A percentile compares a stretch with the other conserved stretches of the same genome.
These are phyloP conservation scores for Beauveria sp. DNA, from an alignment of 2,329 filamentous ascomycete species.

Conservation along the genomic window DNA sequence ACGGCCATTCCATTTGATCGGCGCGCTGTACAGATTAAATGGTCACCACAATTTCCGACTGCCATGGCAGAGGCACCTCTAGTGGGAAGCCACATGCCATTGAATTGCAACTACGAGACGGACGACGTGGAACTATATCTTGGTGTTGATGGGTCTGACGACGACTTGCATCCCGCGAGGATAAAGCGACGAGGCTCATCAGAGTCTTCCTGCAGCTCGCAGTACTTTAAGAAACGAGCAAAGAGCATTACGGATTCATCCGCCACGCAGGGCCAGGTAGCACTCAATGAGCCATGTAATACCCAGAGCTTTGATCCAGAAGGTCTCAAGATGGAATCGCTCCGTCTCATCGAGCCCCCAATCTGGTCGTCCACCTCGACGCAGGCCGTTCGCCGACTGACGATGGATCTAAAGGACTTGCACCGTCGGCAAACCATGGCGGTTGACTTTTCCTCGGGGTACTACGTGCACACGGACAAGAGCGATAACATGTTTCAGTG, in stretches of 20 bases:
- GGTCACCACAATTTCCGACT: too few relatives aligned
- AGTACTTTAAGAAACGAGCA: neutral
- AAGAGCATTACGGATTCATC: neutral
- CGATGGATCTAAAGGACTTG: conserved; percentile 51
- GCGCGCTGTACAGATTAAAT: neutral
- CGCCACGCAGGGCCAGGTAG: neutral
- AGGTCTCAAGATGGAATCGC: neutral
- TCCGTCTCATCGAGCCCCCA: conserved; percentile 35
- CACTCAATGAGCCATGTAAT: neutral
- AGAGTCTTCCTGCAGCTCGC: neutral
- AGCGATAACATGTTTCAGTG: conserved; percentile 78
- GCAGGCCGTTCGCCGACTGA: conserved; percentile 51
- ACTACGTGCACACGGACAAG: conserved; percentile 65
- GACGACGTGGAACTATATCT: neutral
- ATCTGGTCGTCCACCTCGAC: conserved; percentile 55
- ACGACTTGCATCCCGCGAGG: too few relatives aligned
- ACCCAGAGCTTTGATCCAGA: neutral
- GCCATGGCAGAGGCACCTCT: neutral
- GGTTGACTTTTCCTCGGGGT: conserved; percentile 62
- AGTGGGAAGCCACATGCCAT: neutral
- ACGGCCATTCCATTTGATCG: conserved; percentile 18
- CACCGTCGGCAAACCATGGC: conserved; percentile 55
- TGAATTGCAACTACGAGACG: neutral
- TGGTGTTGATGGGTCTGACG: neutral
- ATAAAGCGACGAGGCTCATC: neutral